Percentiles rank a stretch among this genome's conserved stretches.
Conservation (phyloP, 768 basidiomycete genomes). For the Podaxis sp. region DNA sequence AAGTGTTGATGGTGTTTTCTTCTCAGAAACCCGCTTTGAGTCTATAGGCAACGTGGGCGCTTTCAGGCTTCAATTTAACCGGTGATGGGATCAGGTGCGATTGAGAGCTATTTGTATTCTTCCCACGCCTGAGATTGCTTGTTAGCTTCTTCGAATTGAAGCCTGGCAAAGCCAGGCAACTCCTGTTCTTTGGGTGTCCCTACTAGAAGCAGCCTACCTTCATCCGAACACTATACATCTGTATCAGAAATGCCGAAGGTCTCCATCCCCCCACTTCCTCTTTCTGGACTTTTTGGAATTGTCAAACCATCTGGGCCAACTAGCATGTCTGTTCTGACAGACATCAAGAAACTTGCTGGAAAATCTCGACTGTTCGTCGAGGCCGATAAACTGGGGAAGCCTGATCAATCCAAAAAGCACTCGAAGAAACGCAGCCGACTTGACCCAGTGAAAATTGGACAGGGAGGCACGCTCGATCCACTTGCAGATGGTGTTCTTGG, state of each 20-base stretch:
- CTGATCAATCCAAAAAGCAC: slow-evolving; percentile 38
- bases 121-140: not conserved
- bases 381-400: slow-evolving; percentile 52
- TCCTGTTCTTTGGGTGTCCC: no score
- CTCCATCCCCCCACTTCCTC: slow-evolving; percentile 49
- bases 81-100: not conserved
- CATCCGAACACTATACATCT: not conserved
- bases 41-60: not conserved
- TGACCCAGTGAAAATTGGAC: slow-evolving; percentile 76
- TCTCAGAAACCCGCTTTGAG: no score
- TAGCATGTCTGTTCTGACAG: slow-evolving; percentile 88
- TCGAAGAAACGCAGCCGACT: slow-evolving; percentile 38
- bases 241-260: slow-evolving; percentile 64
- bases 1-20: not conserved
- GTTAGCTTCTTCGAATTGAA: not conserved
- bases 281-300: slow-evolving; percentile 85
- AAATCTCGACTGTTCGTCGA: slow-evolving; percentile 80
- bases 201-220: no score
- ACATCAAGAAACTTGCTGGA: slow-evolving; percentile 76
- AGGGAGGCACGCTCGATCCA: slow-evolving; percentile 95
- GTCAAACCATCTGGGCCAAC: slow-evolving; percentile 91
- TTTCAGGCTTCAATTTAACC: not conserved
- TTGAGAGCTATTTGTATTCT: not conserved
- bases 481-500: slow-evolving; percentile 94
- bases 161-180: no score